Conservation (phyloP, 495 filamentous ascomycete genomes). For the Trichoderma erinaceum region DNA sequence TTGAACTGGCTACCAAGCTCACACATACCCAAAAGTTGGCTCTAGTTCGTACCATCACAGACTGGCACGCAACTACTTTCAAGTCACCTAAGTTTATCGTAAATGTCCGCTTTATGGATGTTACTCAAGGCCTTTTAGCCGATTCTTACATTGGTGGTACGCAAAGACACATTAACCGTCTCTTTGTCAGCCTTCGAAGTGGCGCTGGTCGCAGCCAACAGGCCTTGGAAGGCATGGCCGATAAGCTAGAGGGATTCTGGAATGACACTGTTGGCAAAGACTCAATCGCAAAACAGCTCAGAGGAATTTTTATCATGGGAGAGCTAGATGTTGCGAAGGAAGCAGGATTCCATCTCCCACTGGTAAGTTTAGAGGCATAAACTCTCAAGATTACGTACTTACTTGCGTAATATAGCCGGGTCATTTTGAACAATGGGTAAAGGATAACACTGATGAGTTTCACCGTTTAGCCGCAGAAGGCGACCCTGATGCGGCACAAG, state of each 20-base stretch:
- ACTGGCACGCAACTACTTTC: slow-evolving; percentile 8
- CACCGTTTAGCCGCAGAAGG: not conserved
- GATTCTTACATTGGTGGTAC: not conserved
- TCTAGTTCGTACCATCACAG: not conserved
- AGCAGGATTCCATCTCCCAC: not conserved
- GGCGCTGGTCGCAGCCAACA: not conserved
- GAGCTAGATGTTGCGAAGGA: not conserved
- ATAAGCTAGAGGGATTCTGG: slow-evolving; percentile 1
- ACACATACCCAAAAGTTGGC: not conserved
- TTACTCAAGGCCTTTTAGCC: not conserved
- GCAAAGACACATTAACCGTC: not conserved
- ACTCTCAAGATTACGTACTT: not conserved
- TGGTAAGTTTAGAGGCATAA: not conserved
- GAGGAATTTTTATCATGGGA: not conserved
- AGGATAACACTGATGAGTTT: slow-evolving; percentile 5
- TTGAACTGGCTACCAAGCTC: not conserved
- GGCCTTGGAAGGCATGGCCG: not conserved
- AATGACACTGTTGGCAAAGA: not conserved
- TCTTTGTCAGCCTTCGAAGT: slow-evolving; percentile 1
- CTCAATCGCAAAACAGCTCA: not conserved
- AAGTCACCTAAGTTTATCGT: not conserved
- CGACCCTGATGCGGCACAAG: not conserved
- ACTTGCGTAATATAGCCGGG: not conserved
- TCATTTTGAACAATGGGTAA: slow-evolving; percentile 4
- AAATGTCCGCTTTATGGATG: not conserved